phyloP scores from a whole-genome alignment of 1,139 yeast genomes.

The Pichia norvegensis region DNA sequence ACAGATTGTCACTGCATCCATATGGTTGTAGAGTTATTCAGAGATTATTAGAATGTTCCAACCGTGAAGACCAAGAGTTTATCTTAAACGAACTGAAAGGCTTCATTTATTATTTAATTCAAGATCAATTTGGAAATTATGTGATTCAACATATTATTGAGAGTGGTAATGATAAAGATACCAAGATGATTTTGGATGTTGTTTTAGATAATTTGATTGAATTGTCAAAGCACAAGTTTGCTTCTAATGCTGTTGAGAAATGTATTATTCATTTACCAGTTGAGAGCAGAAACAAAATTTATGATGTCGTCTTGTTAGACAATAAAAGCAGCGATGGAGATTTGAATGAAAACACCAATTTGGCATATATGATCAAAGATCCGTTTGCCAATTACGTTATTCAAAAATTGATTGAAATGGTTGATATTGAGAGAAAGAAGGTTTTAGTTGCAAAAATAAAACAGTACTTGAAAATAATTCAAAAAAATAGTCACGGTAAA shows the following conservation, averaged over 20 bases:
- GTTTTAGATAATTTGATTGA: constrained; percentile 53
- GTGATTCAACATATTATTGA: constrained; percentile 94
- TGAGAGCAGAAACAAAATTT: constrained; percentile 54
- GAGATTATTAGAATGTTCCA: constrained; percentile 72
- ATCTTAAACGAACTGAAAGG: constrained; percentile 66
- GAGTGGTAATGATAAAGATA: constrained; percentile 49
- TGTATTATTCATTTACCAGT: constrained; percentile 69
- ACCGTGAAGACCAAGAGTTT: constrained; percentile 50
- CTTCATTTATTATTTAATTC: constrained; percentile 70
- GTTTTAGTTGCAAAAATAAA: constrained; percentile 54
- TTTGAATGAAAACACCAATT: constrained; percentile 53
- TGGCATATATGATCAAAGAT: constrained; percentile 90
- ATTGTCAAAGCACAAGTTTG: constrained; percentile 91
- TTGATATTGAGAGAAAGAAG: constrained; percentile 59
- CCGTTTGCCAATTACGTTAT: constrained; percentile 96
- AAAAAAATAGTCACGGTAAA: constrained; percentile 61
- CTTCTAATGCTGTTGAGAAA: constrained; percentile 94
- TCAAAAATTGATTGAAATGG: constrained; percentile 83
- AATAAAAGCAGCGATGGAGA: constrained; percentile 38
- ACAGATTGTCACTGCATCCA: constrained; percentile 88
- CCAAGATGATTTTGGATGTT: constrained; percentile 36
- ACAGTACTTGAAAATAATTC: constrained; percentile 53
- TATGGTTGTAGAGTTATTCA: constrained; percentile 97
- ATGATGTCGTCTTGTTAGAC: constrained; percentile 52
- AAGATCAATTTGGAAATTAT: constrained; percentile 96